phyloP scores from a whole-genome alignment of 305 asterid species.

The Fraxinus velutina region DNA sequence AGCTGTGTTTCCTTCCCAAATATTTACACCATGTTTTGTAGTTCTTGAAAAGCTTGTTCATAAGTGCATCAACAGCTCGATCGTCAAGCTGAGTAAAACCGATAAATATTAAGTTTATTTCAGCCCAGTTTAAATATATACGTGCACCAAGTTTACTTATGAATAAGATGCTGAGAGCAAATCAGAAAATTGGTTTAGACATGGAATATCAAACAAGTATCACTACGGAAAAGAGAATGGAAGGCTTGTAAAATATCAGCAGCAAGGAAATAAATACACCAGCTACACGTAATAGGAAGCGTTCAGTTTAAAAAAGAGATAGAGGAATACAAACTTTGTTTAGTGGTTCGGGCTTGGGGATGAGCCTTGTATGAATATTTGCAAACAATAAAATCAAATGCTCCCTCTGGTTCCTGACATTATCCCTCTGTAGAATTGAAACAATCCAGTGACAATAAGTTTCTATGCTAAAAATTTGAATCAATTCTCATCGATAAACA shows the following conservation, averaged over 20 bases:
- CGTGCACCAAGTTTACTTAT: slow-evolving; percentile 2
- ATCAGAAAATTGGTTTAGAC: neutral
- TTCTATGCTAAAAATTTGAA: slow-evolving; percentile 18
- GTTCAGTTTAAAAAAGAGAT: slow-evolving; percentile 15
- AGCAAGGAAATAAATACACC: slow-evolving; percentile 5
- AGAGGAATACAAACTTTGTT: slow-evolving; percentile 51
- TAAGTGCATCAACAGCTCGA: slow-evolving; percentile 91
- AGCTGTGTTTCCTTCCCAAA: slow-evolving; percentile 91
- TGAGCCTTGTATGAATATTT: slow-evolving; percentile 80
- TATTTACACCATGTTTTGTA: slow-evolving; percentile 98
- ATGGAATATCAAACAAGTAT: slow-evolving; percentile 17
- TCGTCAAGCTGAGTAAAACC: slow-evolving; percentile 71
- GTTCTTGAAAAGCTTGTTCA: slow-evolving; percentile 92
- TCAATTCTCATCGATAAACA: slow-evolving; percentile 16
- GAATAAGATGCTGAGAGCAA: neutral
- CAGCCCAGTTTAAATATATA: slow-evolving; percentile 15
- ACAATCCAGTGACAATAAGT: slow-evolving; percentile 19
- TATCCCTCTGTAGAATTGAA: slow-evolving; percentile 72
- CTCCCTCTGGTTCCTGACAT: slow-evolving; percentile 93
- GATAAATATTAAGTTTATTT: slow-evolving; percentile 20
- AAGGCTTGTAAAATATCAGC: slow-evolving; percentile 9
- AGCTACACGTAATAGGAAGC: neutral
- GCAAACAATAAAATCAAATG: slow-evolving; percentile 84
- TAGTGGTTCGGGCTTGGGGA: slow-evolving; percentile 84
- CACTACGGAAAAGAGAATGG: neutral